Base-by-base conservation (phyloP, 306 rosid genomes). In the Vigna unguiculata region DNA sequence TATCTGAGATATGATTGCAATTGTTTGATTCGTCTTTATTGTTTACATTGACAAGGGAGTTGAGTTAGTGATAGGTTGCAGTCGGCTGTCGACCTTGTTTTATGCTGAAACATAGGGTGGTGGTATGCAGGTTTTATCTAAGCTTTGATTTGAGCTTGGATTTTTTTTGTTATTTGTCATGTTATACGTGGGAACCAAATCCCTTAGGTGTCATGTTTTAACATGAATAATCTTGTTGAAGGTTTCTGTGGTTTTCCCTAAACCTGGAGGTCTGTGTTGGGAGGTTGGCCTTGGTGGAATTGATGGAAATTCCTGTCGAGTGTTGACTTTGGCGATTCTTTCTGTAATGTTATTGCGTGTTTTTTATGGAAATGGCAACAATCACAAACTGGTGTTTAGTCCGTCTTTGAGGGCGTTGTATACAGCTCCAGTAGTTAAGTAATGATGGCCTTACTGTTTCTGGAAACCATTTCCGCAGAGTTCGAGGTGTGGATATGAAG, bases 401-500 rank as follows among this genome's bases (percentile, higher is more conserved):
- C 84, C 86, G 82, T 90, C 88, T 86, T 79, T 90, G 95, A 86
- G 69, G 87, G 86, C 80, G 71, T 85, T 84, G 92, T 86, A 86
- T 88, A 75, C 86, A 81, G 84, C 83, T 83, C 89, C 74, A 80
- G 91, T 85, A 53, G 78, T 86, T 85, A 83, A 84, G 90, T 87
- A 86, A 81, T 85, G 91, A 89, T 87, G 87, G 90, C 88, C 94
- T 86, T 87, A 86, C 87, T 90, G 85, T 90, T 87, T 90, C 87
- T 90, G 94, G 94, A 76, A 85, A 84, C 87, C 91, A 52, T 90
- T 90, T 90, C 72, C 88, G 88, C 93, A 90, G 96, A 88, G 83
- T 90, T 85, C 93, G 93, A 71, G 90, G 79, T 77, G 96, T 88
- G 81, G 96, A 90, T 84, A 90, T 88, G 96, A 90, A 88, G 96